phyloP scores from a whole-genome alignment of 805 yeast genomes.

The Myxozyma geophila region DNA sequence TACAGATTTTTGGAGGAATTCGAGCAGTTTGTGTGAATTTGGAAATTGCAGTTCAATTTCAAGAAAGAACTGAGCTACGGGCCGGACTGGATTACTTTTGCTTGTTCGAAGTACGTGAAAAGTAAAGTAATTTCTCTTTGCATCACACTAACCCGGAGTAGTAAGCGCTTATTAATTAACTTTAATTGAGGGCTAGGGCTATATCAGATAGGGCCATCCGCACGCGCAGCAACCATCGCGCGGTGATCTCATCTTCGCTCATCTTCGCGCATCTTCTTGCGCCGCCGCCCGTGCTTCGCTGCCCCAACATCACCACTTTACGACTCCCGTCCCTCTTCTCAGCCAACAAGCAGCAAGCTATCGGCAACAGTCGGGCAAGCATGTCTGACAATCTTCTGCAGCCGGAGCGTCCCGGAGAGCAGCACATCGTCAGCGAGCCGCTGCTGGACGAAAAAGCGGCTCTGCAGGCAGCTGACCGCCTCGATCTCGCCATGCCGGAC shows the following conservation, averaged over 20 bases:
- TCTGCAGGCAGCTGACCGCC: conserved; percentile 14
- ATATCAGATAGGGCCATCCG: background rate
- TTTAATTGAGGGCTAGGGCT: conserved; percentile 1
- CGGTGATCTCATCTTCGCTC: conserved; percentile 8
- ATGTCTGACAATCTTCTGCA: background rate
- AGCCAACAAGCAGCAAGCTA: background rate
- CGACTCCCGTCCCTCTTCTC: background rate
- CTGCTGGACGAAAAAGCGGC: conserved; percentile 16
- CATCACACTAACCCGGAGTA: too few species aligned
- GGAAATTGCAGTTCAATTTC: too few species aligned
- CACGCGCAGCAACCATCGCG: conserved; percentile 18
- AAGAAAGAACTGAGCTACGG: too few species aligned
- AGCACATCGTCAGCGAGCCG: conserved; percentile 11
- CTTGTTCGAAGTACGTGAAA: too few species aligned
- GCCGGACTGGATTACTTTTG: too few species aligned
- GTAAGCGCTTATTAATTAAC: background rate
- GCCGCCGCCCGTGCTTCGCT: background rate
- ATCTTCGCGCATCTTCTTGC: background rate
- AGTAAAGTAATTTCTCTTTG: too few species aligned
- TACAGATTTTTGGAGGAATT: too few species aligned
- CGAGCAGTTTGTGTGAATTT: too few species aligned
- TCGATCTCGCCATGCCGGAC: conserved; percentile 7
- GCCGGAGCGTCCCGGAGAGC: background rate
- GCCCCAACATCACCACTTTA: background rate
- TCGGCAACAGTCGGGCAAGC: too few species aligned